These are phyloP conservation scores for Camelina neglecta DNA, from an alignment of 345 rosid genomes.

Conservation along the genomic window DNA sequence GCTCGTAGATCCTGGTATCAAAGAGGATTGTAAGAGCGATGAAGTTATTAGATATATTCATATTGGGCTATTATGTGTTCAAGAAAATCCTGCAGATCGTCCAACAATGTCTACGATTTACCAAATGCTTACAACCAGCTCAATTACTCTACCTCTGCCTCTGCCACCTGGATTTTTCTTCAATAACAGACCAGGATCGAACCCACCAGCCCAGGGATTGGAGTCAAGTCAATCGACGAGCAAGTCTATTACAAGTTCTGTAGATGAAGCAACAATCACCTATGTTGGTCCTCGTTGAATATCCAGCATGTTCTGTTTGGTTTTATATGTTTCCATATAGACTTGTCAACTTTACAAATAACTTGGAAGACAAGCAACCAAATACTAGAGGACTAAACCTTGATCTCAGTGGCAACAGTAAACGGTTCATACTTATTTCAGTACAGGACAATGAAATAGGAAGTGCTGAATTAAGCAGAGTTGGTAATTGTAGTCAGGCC, in stretches of 20 bases:
- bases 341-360: neutral
- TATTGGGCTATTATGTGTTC: constrained; percentile 44
- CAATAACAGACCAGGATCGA: neutral
- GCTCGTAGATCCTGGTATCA: constrained; percentile 25
- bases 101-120: constrained; percentile 25
- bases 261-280: constrained; percentile 39
- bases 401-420: too few relatives aligned
- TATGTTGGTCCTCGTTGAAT: constrained; percentile 33
- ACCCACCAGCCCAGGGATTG: neutral
- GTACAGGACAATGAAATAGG: neutral
- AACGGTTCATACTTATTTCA: too few relatives aligned
- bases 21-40: constrained; percentile 12
- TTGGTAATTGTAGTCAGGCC: neutral
- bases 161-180: constrained; percentile 36
- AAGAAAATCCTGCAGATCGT: constrained; percentile 40
- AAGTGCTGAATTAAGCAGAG: neutral
- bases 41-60: constrained; percentile 37
- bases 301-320: constrained; percentile 16
- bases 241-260: constrained; percentile 24
- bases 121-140: constrained; percentile 37
- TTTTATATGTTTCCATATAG: neutral
- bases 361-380: neutral
- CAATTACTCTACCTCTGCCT: constrained; percentile 30
- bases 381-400: too few relatives aligned
- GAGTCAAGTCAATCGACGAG: constrained; percentile 15